Evolutionary conservation across 1,284 basidiomycete genomes (phyloP), one percentile per base, ranked within the genome.

Genomic region (Phlebopus sp.): DNA sequence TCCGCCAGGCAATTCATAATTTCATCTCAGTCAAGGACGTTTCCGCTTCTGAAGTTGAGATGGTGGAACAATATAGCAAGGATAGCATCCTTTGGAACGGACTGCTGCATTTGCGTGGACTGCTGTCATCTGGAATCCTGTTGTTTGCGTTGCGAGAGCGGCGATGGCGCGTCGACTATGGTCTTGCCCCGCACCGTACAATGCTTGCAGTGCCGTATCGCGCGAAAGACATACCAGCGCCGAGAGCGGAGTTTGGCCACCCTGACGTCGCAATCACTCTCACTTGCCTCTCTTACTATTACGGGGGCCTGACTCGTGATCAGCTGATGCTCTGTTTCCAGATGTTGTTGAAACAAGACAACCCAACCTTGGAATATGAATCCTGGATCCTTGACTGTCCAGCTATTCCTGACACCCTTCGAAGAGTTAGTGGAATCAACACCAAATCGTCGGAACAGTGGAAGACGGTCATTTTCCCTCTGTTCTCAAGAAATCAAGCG

Each of bases 151-250:
- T 80, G 7, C 63, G 58, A 41, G 67, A 75, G 25, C 71, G 69
- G 46, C 66, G 76, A 17, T 80, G 74, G 72, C 60, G 77, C 15
- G 77, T 81, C 15, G 74, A 81, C 53, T 81, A 76, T 55, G 79
- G 77, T 0, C 66, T 79, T 14, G 71, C 75, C 45, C 57, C 54
- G 4, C 50, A 27, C 8, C 72, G 78, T 4, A 71, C 79, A 1
- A 66, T 72, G 50, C 63, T 81, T 4, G 77, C 79, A 0, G 78
- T 80, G 0, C 78, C 78, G 1, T 80, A 77, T 51, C 63, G 72
- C 21, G 78, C 78, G 0, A 80, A 80, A 55, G 79, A 81, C 47
- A 64, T 73, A 2, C 78, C 78, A 0, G 64, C 75, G 14, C 49
- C 64, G 30, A 65, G 71, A 30, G 75, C 79, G 17, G 78, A 81